phyloP scores from a whole-genome alignment of 257 asterid species.

The Solanum rostratum region DNA sequence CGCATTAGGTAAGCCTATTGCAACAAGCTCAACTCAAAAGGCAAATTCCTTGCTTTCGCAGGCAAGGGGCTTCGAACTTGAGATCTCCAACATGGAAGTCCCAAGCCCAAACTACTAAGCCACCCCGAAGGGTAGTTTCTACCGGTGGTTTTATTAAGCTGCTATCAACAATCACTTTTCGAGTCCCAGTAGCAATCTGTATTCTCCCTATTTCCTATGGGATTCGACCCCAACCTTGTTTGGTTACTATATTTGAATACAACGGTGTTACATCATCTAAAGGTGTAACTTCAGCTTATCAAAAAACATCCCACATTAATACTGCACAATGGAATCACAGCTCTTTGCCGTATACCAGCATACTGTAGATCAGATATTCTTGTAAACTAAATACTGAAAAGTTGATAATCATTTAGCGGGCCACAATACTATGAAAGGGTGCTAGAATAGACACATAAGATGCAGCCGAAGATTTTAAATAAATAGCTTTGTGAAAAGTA shows the following conservation, averaged over 20 bases:
- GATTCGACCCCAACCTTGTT: background rate
- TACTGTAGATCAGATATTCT: background rate
- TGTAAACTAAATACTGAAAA: background rate
- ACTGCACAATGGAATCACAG: background rate
- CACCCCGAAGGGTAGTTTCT: background rate
- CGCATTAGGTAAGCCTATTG: background rate
- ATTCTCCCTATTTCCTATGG: background rate
- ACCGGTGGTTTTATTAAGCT: no score
- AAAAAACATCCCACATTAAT: background rate
- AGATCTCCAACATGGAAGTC: background rate
- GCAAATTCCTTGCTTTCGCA: background rate
- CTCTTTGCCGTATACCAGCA: background rate
- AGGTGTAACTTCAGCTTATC: background rate
- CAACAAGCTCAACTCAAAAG: background rate
- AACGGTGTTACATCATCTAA: background rate
- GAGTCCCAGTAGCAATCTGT: background rate
- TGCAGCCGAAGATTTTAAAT: background rate
- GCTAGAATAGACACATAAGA: background rate
- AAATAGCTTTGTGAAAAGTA: background rate
- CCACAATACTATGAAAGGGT: background rate
- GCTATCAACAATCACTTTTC: no score
- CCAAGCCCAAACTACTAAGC: background rate
- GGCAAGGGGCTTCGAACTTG: background rate
- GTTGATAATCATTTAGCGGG: background rate
- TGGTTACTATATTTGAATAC: background rate